These are phyloP conservation scores for Solanum neorickii DNA, from an alignment of 257 asterid genomes.

Conservation along the genomic window DNA sequence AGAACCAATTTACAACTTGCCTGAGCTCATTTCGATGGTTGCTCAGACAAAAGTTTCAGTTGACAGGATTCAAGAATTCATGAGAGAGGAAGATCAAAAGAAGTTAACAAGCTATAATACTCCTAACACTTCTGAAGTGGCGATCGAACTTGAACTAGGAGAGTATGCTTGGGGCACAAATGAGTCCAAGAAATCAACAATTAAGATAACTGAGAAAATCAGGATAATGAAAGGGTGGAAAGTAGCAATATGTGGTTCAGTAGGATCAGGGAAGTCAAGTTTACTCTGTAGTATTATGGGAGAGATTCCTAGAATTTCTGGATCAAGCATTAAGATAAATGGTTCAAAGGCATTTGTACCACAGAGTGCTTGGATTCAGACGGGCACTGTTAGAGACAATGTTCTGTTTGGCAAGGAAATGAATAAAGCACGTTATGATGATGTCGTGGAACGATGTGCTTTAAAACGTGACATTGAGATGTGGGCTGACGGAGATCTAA, in stretches of 20 bases:
- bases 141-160: slow-evolving; percentile 55
- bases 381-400: slow-evolving; percentile 66
- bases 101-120: slow-evolving; percentile 11
- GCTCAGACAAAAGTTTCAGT: slow-evolving; percentile 76
- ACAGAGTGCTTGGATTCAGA: slow-evolving; percentile 87
- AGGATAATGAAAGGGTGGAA: slow-evolving; percentile 48
- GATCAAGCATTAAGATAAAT: slow-evolving; percentile 36
- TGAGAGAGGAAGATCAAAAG: slow-evolving; percentile 44
- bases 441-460: slow-evolving; percentile 64
- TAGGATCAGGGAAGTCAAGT: slow-evolving; percentile 83
- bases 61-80: slow-evolving; percentile 46
- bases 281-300: slow-evolving; percentile 57
- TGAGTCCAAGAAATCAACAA: slow-evolving; percentile 29
- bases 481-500: slow-evolving; percentile 61
- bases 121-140: slow-evolving; percentile 19
- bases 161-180: slow-evolving; percentile 59
- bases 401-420: slow-evolving; percentile 73
- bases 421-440: slow-evolving; percentile 36
- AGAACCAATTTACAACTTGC: slow-evolving; percentile 84
- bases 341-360: slow-evolving; percentile 83
- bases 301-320: slow-evolving; percentile 60
- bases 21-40: slow-evolving; percentile 66
- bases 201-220: slow-evolving; percentile 34
- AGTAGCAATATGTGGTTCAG: slow-evolving; percentile 75
- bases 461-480: slow-evolving; percentile 51